Percentiles rank a stretch among this genome's conserved stretches.
These are phyloP conservation scores for Saccharomyces hybrid DNA, from an alignment of 1,139 yeast species.

Conservation along the genomic window DNA sequence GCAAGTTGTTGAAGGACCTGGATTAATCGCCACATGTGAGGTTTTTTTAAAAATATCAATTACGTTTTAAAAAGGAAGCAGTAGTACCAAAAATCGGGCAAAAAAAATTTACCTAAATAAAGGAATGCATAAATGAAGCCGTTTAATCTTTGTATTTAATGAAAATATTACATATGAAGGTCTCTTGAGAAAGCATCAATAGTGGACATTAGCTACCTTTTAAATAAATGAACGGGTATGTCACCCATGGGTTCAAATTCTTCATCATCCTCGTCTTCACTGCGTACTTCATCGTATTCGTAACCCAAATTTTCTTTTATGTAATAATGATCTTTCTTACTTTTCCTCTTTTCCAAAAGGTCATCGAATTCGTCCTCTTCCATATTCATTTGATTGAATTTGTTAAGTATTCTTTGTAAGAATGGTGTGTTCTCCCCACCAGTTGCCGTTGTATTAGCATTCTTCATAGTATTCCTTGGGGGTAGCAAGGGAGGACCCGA, in stretches of 20 bases:
- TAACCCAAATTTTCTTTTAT: conserved; percentile 21
- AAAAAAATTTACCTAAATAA: not conserved
- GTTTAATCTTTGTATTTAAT: not conserved
- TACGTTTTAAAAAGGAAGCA: not conserved
- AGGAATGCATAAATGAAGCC: not conserved
- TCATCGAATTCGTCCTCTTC: conserved; percentile 29
- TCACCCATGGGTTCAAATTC: conserved; percentile 4
- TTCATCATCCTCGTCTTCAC: conserved; percentile 4
- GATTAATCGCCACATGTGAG: not conserved
- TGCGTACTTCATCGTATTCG: conserved; percentile 17
- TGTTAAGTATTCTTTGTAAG: conserved; percentile 14
- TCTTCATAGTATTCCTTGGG: not conserved
- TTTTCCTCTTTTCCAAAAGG: conserved; percentile 7
- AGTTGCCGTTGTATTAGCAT: not conserved
- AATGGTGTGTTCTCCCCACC: not conserved
- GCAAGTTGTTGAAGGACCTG: not conserved
- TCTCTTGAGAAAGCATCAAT: not conserved
- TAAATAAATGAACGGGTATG: conserved; percentile 3
- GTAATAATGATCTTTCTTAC: conserved; percentile 16
- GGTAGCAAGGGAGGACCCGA: not conserved
- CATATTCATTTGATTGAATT: conserved; percentile 26
- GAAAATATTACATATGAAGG: not conserved
- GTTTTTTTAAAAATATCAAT: not conserved
- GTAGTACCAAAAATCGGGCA: not conserved
- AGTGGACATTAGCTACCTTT: not conserved